A percentile compares a stretch with the other conserved stretches of the same genome.
phyloP scores from a whole-genome alignment of 2,329 filamentous ascomycete species.

The Knufia fluminis region DNA sequence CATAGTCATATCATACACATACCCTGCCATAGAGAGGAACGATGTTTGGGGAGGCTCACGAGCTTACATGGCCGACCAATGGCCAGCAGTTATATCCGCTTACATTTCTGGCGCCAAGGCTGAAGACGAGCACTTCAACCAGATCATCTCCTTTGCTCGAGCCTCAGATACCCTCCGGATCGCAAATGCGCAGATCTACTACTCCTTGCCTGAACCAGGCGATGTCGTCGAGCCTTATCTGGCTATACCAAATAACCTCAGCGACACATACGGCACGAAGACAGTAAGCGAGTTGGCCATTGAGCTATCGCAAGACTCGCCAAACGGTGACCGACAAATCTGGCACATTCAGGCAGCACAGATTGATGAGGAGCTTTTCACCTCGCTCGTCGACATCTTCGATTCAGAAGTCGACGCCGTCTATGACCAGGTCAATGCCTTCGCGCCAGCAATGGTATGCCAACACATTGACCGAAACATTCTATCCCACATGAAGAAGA shows the following conservation, averaged over 20 bases:
- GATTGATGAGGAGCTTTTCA: neutral
- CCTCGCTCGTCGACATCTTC: neutral
- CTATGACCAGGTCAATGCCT: neutral
- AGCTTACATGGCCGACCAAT: neutral
- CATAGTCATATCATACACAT: conserved; percentile 25
- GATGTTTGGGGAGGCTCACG: neutral
- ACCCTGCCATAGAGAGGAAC: neutral
- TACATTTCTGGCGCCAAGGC: neutral
- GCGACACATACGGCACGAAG: neutral
- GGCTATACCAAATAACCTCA: neutral
- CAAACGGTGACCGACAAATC: neutral
- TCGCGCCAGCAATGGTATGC: neutral
- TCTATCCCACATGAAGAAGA: neutral
- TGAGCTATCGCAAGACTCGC: neutral
- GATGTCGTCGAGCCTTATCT: neutral
- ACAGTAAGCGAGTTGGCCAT: neutral
- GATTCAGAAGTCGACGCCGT: neutral
- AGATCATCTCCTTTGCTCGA: too few relatives aligned
- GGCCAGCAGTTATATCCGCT: neutral
- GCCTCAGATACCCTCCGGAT: too few relatives aligned
- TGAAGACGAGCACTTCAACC: neutral
- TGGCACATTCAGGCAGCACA: neutral
- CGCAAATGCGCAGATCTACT: neutral
- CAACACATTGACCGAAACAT: neutral
- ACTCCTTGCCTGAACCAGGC: neutral